Evolutionary conservation across 2,329 filamentous ascomycete genomes (phyloP).

Genomic region (Epichloe baconii): DNA sequence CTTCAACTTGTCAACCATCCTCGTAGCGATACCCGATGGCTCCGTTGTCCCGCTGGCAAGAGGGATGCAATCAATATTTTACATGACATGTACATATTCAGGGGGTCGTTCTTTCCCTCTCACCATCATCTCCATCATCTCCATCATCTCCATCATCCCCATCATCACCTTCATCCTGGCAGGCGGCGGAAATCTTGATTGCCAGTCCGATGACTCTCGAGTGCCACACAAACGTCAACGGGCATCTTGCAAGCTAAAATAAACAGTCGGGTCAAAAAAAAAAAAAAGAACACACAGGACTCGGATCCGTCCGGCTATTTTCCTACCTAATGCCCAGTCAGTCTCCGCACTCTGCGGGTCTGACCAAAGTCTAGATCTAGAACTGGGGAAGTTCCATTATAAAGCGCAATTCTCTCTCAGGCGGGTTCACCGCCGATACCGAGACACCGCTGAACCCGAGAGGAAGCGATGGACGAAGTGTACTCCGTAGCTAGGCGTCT

Average conservation of each 20-base stretch:
- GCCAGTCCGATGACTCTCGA: background rate
- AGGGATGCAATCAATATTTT: background rate
- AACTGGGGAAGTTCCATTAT: background rate
- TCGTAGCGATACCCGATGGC: background rate
- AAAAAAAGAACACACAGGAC: background rate
- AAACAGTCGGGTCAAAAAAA: background rate
- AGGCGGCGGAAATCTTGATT: background rate
- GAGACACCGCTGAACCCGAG: no score
- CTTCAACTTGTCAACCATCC: background rate
- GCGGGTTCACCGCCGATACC: no score
- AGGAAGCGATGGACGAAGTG: no score
- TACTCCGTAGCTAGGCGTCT: no score
- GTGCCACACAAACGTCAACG: background rate
- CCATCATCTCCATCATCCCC: background rate
- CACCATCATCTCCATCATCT: background rate
- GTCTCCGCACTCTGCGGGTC: background rate
- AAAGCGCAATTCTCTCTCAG: no score
- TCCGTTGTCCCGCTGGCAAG: background rate
- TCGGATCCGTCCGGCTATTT: background rate
- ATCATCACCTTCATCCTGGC: background rate
- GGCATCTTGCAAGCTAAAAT: background rate
- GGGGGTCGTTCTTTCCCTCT: background rate
- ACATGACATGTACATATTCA: no score
- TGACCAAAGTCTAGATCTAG: background rate
- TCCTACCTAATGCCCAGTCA: background rate